phyloP scores from a whole-genome alignment of 78 protist species.

The Polysphondylium violaceum region DNA sequence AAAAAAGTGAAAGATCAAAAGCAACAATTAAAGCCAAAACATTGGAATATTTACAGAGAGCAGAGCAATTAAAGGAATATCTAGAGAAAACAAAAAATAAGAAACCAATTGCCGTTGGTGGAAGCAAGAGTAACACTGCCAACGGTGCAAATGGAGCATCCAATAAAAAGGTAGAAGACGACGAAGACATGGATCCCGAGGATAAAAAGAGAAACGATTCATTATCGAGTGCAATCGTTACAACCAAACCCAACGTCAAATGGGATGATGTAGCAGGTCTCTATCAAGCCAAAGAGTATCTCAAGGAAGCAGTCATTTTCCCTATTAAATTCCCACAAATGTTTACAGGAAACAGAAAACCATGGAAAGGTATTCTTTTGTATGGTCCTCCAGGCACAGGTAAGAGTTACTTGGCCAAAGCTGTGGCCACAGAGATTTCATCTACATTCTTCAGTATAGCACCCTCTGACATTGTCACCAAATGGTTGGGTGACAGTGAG shows the following conservation, averaged over 20 bases:
- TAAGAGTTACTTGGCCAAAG: slow-evolving; percentile 98
- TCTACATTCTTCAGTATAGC: slow-evolving; percentile 97
- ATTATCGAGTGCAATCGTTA: slow-evolving; percentile 72
- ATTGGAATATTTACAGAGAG: slow-evolving; percentile 86
- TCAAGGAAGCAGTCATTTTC: slow-evolving; percentile 97
- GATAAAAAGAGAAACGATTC: slow-evolving; percentile 76
- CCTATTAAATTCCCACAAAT: slow-evolving; percentile 98
- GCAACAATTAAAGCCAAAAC: slow-evolving; percentile 80
- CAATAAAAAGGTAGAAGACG: neutral
- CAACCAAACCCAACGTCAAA: slow-evolving; percentile 97
- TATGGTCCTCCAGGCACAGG: slow-evolving; percentile 99
- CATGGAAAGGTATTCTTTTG: slow-evolving; percentile 99
- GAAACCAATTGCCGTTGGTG: slow-evolving; percentile 67
- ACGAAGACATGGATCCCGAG: slow-evolving; percentile 84
- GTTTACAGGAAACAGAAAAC: slow-evolving; percentile 96
- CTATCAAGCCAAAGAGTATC: slow-evolving; percentile 96
- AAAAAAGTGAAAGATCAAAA: slow-evolving; percentile 85
- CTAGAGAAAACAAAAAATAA: slow-evolving; percentile 53
- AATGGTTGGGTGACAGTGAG: slow-evolving; percentile 98
- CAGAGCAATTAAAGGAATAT: slow-evolving; percentile 89
- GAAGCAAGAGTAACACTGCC: neutral
- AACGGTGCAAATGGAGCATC: slow-evolving; percentile 12
- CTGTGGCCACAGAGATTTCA: slow-evolving; percentile 98
- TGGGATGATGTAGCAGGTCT: slow-evolving; percentile 99
- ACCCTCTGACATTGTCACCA: slow-evolving; percentile 96